Evolutionary conservation across 345 rosid genomes (phyloP).

Genomic region (rapeseed (Brassica napus)): DNA sequence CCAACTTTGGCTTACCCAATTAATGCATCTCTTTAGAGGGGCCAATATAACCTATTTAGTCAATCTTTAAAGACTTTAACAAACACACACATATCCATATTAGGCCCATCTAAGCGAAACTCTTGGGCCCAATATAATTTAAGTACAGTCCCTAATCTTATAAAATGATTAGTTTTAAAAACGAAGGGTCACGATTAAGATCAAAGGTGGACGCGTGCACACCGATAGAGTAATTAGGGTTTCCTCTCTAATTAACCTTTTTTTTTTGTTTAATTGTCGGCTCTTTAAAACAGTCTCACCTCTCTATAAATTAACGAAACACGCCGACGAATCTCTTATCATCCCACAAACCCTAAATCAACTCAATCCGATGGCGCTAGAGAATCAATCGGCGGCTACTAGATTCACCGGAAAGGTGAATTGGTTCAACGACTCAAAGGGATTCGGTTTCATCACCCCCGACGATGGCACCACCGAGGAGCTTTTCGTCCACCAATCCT

Average conservation of each 20-base stretch:
- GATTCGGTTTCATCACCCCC: conserved; percentile 74
- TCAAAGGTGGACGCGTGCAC: conserved; percentile 23
- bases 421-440: conserved; percentile 57
- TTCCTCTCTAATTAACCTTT: background rate
- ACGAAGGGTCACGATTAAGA: background rate
- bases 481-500: conserved; percentile 72
- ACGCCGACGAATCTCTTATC: background rate
- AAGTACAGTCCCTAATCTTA: too few relatives aligned
- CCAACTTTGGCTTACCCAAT: background rate
- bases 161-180: background rate
- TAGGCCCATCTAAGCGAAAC: background rate
- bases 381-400: conserved; percentile 38
- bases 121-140: background rate
- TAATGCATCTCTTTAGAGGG: background rate
- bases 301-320: conserved; percentile 6
- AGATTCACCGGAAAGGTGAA: conserved; percentile 62
- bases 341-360: conserved; percentile 13
- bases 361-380: conserved; percentile 30
- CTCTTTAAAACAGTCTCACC: background rate
- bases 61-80: background rate
- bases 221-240: conserved; percentile 22
- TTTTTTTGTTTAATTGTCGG: background rate
- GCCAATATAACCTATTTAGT: background rate
- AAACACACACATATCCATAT: background rate
- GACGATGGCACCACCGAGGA: conserved; percentile 56